Evolutionary conservation across 306 rosid genomes (phyloP).

Genomic region (Chamaecrista fasciculata): DNA sequence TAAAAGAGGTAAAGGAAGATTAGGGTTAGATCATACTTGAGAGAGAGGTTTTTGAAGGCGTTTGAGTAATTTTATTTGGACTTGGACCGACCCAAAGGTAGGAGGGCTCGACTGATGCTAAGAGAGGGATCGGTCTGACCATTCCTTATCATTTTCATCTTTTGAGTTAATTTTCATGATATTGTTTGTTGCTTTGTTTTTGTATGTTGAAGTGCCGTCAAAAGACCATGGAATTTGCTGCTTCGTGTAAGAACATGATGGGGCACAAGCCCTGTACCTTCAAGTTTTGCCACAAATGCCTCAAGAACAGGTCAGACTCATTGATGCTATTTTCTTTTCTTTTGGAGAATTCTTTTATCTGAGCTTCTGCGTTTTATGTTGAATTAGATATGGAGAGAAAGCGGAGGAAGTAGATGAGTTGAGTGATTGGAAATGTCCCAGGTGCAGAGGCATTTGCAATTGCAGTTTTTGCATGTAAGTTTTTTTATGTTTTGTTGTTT

Average conservation of each 20-base stretch:
- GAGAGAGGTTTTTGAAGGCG: too few species aligned
- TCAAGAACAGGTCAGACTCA: conserved; percentile 57
- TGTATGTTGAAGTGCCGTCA: conserved; percentile 21
- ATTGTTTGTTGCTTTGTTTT: background rate
- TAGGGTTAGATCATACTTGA: too few species aligned
- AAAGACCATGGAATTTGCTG: conserved; percentile 57
- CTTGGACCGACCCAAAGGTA: too few species aligned
- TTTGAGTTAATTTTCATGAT: background rate
- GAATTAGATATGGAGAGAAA: conserved; percentile 67
- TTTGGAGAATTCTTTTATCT: background rate
- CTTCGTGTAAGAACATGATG: conserved; percentile 47
- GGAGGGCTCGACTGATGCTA: too few species aligned
- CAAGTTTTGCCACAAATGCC: conserved; percentile 62
- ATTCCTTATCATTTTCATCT: too few species aligned
- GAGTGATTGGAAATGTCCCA: conserved; percentile 73
- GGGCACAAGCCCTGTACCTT: conserved; percentile 48
- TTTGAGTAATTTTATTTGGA: too few species aligned
- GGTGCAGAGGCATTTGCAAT: conserved; percentile 69
- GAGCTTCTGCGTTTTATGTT: background rate
- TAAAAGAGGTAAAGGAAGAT: too few species aligned
- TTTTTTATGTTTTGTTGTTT: background rate
- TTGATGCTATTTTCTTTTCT: background rate
- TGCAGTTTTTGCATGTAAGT: conserved; percentile 77
- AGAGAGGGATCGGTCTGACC: too few species aligned
- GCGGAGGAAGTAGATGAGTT: conserved; percentile 43